Evolutionary conservation across 768 basidiomycete species (phyloP), one percentile per base, ranked within the genome.

Genomic region (Pleurotus platypus): DNA sequence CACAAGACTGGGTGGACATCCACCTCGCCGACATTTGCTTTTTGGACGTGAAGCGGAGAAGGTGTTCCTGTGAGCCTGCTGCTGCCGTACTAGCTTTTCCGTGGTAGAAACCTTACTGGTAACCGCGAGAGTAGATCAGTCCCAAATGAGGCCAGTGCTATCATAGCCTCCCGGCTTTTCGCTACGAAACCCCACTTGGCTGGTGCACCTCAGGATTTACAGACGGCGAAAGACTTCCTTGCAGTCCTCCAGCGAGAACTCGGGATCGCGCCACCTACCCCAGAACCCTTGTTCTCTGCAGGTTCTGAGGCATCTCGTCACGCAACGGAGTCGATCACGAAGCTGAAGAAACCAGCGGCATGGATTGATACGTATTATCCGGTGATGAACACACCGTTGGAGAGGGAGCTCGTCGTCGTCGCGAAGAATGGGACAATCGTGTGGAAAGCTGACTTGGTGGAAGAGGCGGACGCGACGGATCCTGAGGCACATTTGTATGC

Each of bases 361-460:
- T 89, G 86, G 86, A 83, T 88, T 58, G 82, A 82, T 56, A 76
- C 75, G 35, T 92, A 92, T 71, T 92, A 86, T 69, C 89, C 90
- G 12, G 72, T 87, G 30, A 75, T 91, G 74, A 89, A 90, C 70
- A 80, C 75, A 4, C 87, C 88, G 15, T 70, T 88, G 24, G 75
- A 81, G 42, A 73, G 79, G 38, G 76, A 78, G 53, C 69, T 89
- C 16, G 76, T 84, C 51, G 78, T 87, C 18, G 62, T 86, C 22
- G 79, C 75, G 46, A 77, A 78, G 5, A 76, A 81, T 40, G 82
- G 80, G 13, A 66, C 70, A 4, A 68, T 75, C 2, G 63, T 74
- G 9, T 85, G 87, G 84, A 70, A 75, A 15, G 90, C 90, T 3
- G 76, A 83, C 50, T 70, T 92, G 5, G 77, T 82, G 60, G 90